Base-by-base conservation (phyloP, 768 basidiomycete genomes). In the Asterophora lycoperdoides region DNA sequence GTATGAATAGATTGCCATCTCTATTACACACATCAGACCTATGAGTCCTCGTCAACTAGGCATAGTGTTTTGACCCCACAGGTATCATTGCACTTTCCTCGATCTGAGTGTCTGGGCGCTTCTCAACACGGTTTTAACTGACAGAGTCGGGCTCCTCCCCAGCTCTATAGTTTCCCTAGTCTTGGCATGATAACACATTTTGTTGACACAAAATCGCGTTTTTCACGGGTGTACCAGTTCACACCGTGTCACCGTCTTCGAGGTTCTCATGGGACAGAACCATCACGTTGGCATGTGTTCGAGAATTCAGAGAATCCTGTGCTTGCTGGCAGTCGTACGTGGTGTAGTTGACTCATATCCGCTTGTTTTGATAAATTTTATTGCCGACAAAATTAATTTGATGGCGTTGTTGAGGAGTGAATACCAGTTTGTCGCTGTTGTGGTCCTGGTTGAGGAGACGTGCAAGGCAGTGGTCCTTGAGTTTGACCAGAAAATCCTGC, bases 241-340 rank as follows among this genome's bases (percentile, higher is more conserved):
- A n/a, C n/a, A n/a, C n/a, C n/a, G n/a, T n/a, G n/a, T 52, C 51
- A n/a, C 54, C 44, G 6, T 54, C 41, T 1, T 45, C 20, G 5
- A 6, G 8, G 28, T 53, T 46, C 8, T 51, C 48, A 26, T 26
- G 51, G 5, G 53, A 51, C 8, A 61, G 51, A 1, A 59, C 49
- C 53, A 63, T 70, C 4, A 74, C 39, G 17, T 74, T 60, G 1
- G 61, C 38, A 29, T 69, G 65, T 0, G 57, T 66, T 0, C 49
- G 23, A 1, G 64, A 60, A 29, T 71, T 70, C 29, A 75, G 49
- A 0, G 58, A 50, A 40, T 77, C 74, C 52, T 76, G 72, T 2
- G 52, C 44, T 1, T 61, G 56, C 0, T 62, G 64, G 1, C 72
- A 48, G 55, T 77, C 68, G 47, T 75, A 75, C 0, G 68, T 70